These are phyloP conservation scores for Clitocybe nebularis DNA, from an alignment of 1,284 basidiomycete species.

Conservation along the genomic window DNA sequence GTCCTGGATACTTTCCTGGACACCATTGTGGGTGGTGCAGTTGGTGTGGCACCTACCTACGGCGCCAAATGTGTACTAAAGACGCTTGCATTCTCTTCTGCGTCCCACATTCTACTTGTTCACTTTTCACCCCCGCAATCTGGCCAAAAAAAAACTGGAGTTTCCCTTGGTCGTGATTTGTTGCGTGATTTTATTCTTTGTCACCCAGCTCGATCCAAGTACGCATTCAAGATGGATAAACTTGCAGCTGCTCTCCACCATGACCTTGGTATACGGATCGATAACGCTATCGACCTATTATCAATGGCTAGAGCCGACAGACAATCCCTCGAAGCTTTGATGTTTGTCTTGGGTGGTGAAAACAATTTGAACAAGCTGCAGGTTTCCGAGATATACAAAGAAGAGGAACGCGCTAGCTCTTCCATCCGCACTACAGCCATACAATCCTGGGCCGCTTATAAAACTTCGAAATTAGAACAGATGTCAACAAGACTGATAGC, in stretches of 20 bases:
- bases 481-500: slow-evolving; percentile 9
- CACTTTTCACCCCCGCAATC: slow-evolving; percentile 24
- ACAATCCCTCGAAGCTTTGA: slow-evolving; percentile 31
- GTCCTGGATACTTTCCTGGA: slow-evolving; percentile 25
- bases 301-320: slow-evolving; percentile 25
- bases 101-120: slow-evolving; percentile 28
- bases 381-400: slow-evolving; percentile 29
- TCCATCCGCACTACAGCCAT: slow-evolving; percentile 24
- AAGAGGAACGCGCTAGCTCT: slow-evolving; percentile 16
- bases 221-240: slow-evolving; percentile 42
- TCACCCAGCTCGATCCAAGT: slow-evolving; percentile 22
- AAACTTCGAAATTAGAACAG: slow-evolving; percentile 21
- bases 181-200: slow-evolving; percentile 30
- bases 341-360: slow-evolving; percentile 36
- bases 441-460: slow-evolving; percentile 43
- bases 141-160: slow-evolving; percentile 4
- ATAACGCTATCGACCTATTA: slow-evolving; percentile 42
- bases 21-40: slow-evolving; percentile 14
- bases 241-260: slow-evolving; percentile 36
- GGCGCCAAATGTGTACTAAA: slow-evolving; percentile 27
- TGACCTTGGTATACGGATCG: slow-evolving; percentile 37
- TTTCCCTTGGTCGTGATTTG: slow-evolving; percentile 17
- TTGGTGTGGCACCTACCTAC: slow-evolving; percentile 40
- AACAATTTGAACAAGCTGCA: slow-evolving; percentile 24
- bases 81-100: slow-evolving; percentile 34